These are phyloP conservation scores for Xerocomus spinulosus DNA, from an alignment of 768 basidiomycete genomes.

Conservation along the genomic window DNA sequence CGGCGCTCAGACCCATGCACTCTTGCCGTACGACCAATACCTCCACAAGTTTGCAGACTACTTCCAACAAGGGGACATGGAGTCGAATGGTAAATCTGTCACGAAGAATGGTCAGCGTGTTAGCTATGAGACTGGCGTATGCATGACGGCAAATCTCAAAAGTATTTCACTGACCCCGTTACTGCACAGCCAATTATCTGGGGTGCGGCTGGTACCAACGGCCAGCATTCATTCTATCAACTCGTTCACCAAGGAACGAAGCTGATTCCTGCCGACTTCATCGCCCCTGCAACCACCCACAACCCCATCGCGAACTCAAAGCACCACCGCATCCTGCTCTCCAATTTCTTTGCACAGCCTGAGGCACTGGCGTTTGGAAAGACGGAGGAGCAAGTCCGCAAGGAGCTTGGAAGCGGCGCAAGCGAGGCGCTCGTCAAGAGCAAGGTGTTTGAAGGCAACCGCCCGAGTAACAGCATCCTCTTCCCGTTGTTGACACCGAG, in stretches of 20 bases:
- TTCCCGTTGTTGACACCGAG: constrained; percentile 91
- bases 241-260: constrained; percentile 94
- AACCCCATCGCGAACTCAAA: constrained; percentile 85
- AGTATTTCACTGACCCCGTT: neutral
- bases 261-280: constrained; percentile 86
- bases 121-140: constrained; percentile 91
- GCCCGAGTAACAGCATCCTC: constrained; percentile 93
- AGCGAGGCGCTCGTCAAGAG: constrained; percentile 88
- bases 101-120: constrained; percentile 93
- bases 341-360: constrained; percentile 98
- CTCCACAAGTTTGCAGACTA: constrained; percentile 99
- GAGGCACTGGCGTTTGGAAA: constrained; percentile 98
- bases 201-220: constrained; percentile 98
- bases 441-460: constrained; percentile 97
- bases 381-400: constrained; percentile 79
- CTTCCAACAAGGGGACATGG: constrained; percentile 99
- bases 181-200: constrained; percentile 85
- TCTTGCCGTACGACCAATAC: constrained; percentile 98
- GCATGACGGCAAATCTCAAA: constrained; percentile 24
- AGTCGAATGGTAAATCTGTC: constrained; percentile 96
- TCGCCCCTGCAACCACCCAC: constrained; percentile 83
- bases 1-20: constrained; percentile 89
- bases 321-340: constrained; percentile 95
- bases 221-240: constrained; percentile 99
- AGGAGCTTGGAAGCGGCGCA: constrained; percentile 63